Evolutionary conservation across 2,329 filamentous ascomycete genomes (phyloP).

Genomic region (Cordyceps fumosorosea): DNA sequence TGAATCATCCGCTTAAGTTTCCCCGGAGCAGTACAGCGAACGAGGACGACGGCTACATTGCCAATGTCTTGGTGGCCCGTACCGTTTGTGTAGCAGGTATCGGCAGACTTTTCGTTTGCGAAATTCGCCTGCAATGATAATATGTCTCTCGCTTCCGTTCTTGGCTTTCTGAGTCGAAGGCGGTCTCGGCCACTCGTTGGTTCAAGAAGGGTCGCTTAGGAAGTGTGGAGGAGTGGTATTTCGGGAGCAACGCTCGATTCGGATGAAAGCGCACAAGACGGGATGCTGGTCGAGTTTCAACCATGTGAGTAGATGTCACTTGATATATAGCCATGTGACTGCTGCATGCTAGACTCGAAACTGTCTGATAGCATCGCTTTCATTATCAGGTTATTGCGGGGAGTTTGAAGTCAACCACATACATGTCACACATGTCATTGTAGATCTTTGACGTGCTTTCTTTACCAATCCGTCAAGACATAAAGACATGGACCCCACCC

Average conservation of each 20-base stretch:
- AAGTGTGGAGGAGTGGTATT: neutral
- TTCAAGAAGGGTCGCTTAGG: neutral
- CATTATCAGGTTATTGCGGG: neutral
- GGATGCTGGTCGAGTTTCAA: neutral
- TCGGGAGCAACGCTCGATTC: neutral
- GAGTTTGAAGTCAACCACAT: neutral
- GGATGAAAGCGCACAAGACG: neutral
- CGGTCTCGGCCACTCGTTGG: neutral
- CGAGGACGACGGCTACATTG: neutral
- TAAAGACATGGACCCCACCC: neutral
- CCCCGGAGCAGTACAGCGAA: neutral
- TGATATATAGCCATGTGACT: constrained; percentile 1
- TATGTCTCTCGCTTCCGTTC: neutral
- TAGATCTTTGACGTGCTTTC: neutral
- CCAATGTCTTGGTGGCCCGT: neutral
- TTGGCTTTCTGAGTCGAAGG: neutral
- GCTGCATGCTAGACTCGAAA: neutral
- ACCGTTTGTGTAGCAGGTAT: neutral
- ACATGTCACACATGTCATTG: neutral
- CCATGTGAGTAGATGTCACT: neutral
- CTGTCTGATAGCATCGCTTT: neutral
- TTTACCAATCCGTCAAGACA: neutral
- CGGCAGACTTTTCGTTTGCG: neutral
- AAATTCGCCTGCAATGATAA: neutral
- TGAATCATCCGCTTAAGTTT: neutral